These are phyloP conservation scores for Lasiodiplodia hormozganensis DNA, from an alignment of 2,329 filamentous ascomycete species.

Conservation along the genomic window DNA sequence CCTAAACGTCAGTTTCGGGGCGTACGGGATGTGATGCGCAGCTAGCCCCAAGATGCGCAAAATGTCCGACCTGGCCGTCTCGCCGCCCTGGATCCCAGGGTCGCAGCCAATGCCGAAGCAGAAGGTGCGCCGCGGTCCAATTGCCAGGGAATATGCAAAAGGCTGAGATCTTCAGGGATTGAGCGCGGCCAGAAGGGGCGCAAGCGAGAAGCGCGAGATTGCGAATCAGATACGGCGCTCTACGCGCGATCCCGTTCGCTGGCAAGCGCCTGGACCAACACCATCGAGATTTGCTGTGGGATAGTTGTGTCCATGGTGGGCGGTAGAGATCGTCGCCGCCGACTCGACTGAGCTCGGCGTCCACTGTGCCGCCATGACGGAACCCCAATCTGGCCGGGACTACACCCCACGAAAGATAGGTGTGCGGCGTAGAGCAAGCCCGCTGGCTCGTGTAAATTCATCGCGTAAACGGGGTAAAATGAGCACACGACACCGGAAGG, in stretches of 20 bases:
- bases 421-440: constrained; percentile 11
- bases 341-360: not conserved
- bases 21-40: constrained; percentile 19
- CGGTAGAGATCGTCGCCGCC: constrained; percentile 1
- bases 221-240: constrained; percentile 26
- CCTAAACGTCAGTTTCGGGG: constrained; percentile 14
- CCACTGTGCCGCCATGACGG: not conserved
- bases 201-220: constrained; percentile 24
- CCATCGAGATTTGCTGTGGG: not conserved
- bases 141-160: constrained; percentile 29
- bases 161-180: constrained; percentile 30
- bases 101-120: constrained; percentile 9
- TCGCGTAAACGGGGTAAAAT: constrained; percentile 14
- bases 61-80: constrained; percentile 12
- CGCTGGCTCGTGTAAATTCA: constrained; percentile 7
- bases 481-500: constrained; percentile 24
- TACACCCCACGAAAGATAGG: constrained; percentile 5
- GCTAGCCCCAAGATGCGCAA: constrained; percentile 8
- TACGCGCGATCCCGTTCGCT: constrained; percentile 18
- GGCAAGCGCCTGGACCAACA: constrained; percentile 15
- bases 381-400: constrained; percentile 5
- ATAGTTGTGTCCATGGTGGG: constrained; percentile 1
- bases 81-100: constrained; percentile 17
- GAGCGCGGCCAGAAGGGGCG: constrained; percentile 5
- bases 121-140: constrained; percentile 21